Percentiles rank a stretch among this genome's conserved stretches.
Evolutionary conservation across 2,329 filamentous ascomycete species (phyloP).

Genomic region (Aspergillus chevalieri): DNA sequence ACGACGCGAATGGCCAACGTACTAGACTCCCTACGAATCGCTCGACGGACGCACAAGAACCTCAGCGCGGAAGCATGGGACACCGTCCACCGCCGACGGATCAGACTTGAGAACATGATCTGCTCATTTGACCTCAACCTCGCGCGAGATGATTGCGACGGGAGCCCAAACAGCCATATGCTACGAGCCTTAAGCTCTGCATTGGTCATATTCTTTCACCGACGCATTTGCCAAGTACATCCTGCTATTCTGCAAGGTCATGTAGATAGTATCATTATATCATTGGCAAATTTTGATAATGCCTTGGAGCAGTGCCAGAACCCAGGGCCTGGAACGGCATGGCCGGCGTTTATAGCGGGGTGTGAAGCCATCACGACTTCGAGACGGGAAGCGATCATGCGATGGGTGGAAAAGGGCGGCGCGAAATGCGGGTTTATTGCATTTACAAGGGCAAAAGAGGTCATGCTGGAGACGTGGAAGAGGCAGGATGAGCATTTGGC

Average conservation of each 20-base stretch:
- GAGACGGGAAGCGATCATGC: conserved; percentile 16
- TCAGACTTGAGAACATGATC: conserved; percentile 29
- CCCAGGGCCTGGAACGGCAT: conserved; percentile 24
- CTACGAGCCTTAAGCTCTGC: conserved; percentile 35
- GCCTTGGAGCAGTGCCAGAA: conserved; percentile 11
- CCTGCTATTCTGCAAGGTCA: conserved; percentile 34
- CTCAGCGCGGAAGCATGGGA: conserved; percentile 20
- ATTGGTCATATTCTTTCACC: conserved; percentile 39
- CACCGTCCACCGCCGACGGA: conserved; percentile 21
- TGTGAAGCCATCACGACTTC: conserved; percentile 28
- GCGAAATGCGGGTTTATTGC: conserved; percentile 17
- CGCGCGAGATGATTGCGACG: background rate
- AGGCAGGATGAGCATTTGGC: conserved; percentile 20
- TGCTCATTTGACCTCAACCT: conserved; percentile 22
- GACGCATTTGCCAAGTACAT: conserved; percentile 35
- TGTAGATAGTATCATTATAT: conserved; percentile 30
- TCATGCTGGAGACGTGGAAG: conserved; percentile 24
- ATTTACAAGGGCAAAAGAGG: conserved; percentile 19
- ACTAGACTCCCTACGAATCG: conserved; percentile 21
- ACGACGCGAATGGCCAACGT: conserved; percentile 39
- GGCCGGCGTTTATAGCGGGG: conserved; percentile 39
- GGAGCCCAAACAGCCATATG: conserved; percentile 17
- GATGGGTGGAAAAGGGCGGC: conserved; percentile 21
- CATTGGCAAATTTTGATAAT: conserved; percentile 25
- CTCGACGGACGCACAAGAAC: conserved; percentile 6